Conservation (phyloP, 257 asterid genomes). For the Henckelia pumila region DNA sequence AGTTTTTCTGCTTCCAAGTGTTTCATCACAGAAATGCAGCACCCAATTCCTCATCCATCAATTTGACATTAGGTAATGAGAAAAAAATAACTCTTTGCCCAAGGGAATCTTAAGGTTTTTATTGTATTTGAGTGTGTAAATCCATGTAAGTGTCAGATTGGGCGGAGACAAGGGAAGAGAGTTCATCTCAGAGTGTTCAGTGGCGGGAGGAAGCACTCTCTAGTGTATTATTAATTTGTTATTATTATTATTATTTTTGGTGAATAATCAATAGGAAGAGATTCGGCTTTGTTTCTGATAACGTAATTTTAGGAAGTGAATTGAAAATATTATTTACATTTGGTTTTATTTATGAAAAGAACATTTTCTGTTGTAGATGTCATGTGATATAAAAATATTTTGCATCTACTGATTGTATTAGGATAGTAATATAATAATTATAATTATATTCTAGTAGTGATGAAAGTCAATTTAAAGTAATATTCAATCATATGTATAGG, state of each 20-base stretch:
- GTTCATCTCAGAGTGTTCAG: not conserved
- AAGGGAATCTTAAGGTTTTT: no score
- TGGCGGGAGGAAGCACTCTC: slow-evolving; percentile 9
- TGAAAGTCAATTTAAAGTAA: no score
- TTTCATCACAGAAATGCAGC: not conserved
- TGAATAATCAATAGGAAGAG: not conserved
- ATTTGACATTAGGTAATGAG: not conserved
- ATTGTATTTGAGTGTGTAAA: not conserved
- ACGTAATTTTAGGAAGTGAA: not conserved
- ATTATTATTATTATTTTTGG: not conserved
- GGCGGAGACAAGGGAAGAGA: not conserved
- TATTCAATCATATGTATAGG: no score
- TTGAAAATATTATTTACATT: not conserved
- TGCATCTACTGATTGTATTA: no score
- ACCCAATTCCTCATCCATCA: not conserved
- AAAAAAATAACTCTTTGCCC: not conserved
- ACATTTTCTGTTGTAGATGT: no score
- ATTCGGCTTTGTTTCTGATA: not conserved
- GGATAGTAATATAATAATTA: no score
- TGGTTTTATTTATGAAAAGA: no score
- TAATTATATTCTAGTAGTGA: no score
- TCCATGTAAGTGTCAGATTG: slow-evolving; percentile 8
- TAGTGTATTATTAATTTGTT: no score
- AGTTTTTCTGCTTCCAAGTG: not conserved
- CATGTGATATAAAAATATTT: no score